Percentiles rank a stretch among this genome's conserved stretches.
Conservation (phyloP, 169 alveolate species). For the Plasmodium malariae region DNA sequence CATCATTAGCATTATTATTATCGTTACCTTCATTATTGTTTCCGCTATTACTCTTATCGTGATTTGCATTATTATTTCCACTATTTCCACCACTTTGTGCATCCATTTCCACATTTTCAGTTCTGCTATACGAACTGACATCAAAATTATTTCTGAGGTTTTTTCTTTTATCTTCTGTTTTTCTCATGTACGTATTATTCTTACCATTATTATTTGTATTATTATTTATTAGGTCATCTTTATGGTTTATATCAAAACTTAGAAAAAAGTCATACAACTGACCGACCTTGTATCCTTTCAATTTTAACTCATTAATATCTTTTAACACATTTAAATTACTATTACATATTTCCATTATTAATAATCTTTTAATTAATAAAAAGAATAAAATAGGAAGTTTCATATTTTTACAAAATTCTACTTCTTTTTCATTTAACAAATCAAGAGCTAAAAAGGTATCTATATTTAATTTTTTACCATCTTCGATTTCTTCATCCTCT, state of each 20-base stretch:
- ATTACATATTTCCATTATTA: slow-evolving; percentile 77
- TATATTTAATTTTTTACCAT: slow-evolving; percentile 61
- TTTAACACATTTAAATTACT: slow-evolving; percentile 57
- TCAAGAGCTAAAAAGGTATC: slow-evolving; percentile 62
- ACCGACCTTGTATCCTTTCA: slow-evolving; percentile 82
- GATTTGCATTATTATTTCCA: too few species aligned
- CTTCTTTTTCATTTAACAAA: slow-evolving; percentile 78
- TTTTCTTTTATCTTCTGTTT: slow-evolving; percentile 45
- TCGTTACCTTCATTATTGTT: background rate
- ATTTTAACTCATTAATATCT: slow-evolving; percentile 79
- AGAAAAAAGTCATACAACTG: slow-evolving; percentile 81
- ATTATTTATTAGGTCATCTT: slow-evolving; percentile 20
- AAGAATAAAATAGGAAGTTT: slow-evolving; percentile 81
- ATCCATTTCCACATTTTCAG: background rate
- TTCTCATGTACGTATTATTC: slow-evolving; percentile 9
- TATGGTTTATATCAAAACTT: slow-evolving; percentile 77
- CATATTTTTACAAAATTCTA: slow-evolving; percentile 81
- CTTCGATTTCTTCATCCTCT: slow-evolving; percentile 41
- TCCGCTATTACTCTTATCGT: background rate
- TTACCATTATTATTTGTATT: slow-evolving; percentile 2
- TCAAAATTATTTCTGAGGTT: slow-evolving; percentile 30
- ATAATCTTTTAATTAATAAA: slow-evolving; percentile 78
- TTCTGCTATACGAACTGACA: background rate
- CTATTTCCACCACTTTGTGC: background rate
- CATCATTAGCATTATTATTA: background rate